Base-by-base conservation (phyloP, 2,329 filamentous ascomycete species). In the Monilinia fructicola region DNA sequence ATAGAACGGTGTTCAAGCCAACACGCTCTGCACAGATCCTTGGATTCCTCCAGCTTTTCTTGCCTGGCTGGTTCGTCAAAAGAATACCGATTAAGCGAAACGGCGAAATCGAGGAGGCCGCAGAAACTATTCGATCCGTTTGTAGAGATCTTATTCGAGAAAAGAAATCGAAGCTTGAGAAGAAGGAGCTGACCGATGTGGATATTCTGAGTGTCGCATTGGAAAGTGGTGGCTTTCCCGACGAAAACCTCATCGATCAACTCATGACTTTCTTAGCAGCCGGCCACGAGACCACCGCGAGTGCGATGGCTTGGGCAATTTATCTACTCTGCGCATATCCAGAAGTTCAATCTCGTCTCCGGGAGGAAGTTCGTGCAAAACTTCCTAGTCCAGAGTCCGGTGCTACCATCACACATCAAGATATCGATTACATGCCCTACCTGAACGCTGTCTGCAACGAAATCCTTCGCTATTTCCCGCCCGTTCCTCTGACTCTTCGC, bases 251-350 rank as follows among this genome's bases (percentile, higher is more conserved):
- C n/a, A 85, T 92, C 46, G 90, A 95, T 76, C 92, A 96, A 78
- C 85, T 95, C 75, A 95, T 96, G 91, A 96, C 91, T 0, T 95
- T 96, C 80, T 84, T 96, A 6, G 90, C 89, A 0, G 92, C 92
- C 0, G 89, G 89, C 28, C 91, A 94, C 76, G 90, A 94, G 78
- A 94, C 91, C 0, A 93, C 90, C 0, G 87, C 91, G 0, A 84
- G 87, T 0, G 84, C 90, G 23, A 82, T 95, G 75, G 90, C 88
- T n/a, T 94, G 90, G 90, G 85, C 88, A 3, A 78, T 87, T 10
- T 91, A 92, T 74, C 79, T 89, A 54, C 83, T 95, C n/a, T 85
- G 85, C 71, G 81, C 82, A 26, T 78, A 92, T 72, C 87, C 86
- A 0, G 82, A 87, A 0, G 80, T 90, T 2, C 90, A 95, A 78